Conservation (phyloP, 2,329 filamentous ascomycete species). For the Penicillium sp. region DNA sequence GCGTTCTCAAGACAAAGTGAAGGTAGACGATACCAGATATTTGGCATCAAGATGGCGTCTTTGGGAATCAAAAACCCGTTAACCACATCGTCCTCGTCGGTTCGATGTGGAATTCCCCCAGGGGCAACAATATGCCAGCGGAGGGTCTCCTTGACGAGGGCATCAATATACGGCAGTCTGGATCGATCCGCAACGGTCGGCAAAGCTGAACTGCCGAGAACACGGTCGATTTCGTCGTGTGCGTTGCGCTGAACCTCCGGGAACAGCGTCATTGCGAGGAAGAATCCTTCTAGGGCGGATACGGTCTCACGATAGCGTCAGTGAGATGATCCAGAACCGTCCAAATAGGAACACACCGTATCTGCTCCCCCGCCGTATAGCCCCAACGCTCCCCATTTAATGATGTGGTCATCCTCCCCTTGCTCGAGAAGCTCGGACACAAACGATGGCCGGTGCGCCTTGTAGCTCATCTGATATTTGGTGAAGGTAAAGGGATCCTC, state of each 20-base stretch:
- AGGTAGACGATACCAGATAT: constrained; percentile 35
- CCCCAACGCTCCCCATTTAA: constrained; percentile 45
- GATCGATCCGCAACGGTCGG: constrained; percentile 40
- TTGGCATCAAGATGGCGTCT: constrained; percentile 26
- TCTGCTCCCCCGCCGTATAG: constrained; percentile 46
- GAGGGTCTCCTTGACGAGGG: constrained; percentile 39
- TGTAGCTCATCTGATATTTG: constrained; percentile 11
- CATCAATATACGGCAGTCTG: constrained; percentile 38
- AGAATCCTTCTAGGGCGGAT: constrained; percentile 44
- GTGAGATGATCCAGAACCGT: not conserved
- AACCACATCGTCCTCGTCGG: constrained; percentile 26
- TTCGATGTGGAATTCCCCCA: constrained; percentile 33
- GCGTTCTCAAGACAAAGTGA: not conserved
- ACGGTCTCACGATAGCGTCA: constrained; percentile 43
- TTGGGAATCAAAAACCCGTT: constrained; percentile 35
- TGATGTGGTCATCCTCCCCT: constrained; percentile 35
- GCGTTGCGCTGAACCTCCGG: constrained; percentile 52
- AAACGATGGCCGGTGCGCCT: constrained; percentile 14
- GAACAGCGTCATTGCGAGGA: constrained; percentile 54
- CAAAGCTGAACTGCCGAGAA: constrained; percentile 34
- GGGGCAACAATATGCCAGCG: constrained; percentile 38
- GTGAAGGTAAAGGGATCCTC: constrained; percentile 42
- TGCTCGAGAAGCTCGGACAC: constrained; percentile 18
- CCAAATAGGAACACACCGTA: constrained; percentile 28
- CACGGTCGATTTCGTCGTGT: constrained; percentile 44